These are phyloP conservation scores for Phycomyces blakesleeanus DNA, from an alignment of 192 early-diverging fungal species.

Conservation along the genomic window DNA sequence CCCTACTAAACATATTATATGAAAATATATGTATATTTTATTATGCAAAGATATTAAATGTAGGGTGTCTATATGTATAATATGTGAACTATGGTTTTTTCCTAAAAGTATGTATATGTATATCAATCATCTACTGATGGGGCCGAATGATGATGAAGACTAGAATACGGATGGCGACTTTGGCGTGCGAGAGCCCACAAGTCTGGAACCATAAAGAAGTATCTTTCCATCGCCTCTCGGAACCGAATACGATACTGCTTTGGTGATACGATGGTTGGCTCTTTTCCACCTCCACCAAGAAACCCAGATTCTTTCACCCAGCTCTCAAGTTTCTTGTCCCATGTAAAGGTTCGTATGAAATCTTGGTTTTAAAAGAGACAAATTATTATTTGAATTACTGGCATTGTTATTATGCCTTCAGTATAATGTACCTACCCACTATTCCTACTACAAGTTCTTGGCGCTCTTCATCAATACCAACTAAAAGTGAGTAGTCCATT, in stretches of 20 bases:
- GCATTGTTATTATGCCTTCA: too few species aligned
- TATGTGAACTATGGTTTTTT: background rate
- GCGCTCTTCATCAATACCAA: constrained; percentile 84
- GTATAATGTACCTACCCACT: constrained; percentile 60
- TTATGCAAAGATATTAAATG: too few species aligned
- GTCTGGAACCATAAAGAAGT: constrained; percentile 85
- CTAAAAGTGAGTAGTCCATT: constrained; percentile 96
- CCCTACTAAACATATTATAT: too few species aligned
- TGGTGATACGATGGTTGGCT: constrained; percentile 95
- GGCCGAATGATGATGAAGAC: constrained; percentile 8
- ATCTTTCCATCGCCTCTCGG: constrained; percentile 88
- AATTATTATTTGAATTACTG: too few species aligned
- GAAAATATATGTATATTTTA: too few species aligned
- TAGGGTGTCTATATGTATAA: too few species aligned
- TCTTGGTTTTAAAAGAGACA: constrained; percentile 42
- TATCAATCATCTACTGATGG: constrained; percentile 3
- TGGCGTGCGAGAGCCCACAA: constrained; percentile 35
- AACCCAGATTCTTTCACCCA: constrained; percentile 96
- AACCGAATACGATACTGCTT: constrained; percentile 92
- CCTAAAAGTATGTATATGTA: background rate
- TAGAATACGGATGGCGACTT: background rate
- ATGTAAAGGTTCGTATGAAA: constrained; percentile 96
- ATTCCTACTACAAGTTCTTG: constrained; percentile 96
- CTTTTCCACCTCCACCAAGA: constrained; percentile 88
- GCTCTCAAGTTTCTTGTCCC: constrained; percentile 97